phyloP scores from a whole-genome alignment of 2,329 filamentous ascomycete species.

The Trichoderma atroviride region DNA sequence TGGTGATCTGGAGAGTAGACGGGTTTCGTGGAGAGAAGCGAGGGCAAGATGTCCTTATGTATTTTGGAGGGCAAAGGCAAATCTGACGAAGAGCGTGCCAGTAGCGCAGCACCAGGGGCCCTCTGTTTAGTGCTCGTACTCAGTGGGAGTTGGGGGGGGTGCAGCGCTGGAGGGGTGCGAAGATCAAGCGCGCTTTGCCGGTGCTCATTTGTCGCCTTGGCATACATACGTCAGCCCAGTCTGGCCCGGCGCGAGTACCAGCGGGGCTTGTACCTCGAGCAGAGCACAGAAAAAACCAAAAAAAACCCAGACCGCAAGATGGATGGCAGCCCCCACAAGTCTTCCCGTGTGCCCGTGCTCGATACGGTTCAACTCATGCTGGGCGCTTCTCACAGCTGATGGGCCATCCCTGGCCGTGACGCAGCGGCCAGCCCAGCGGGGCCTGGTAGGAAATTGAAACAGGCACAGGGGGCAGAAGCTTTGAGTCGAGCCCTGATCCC shows the following conservation, averaged over 20 bases:
- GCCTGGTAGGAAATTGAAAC: constrained; percentile 32
- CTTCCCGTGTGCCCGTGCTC: constrained; percentile 25
- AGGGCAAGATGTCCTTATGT: constrained; percentile 36
- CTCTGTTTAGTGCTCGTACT: background rate
- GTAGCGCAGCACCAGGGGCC: constrained; percentile 15
- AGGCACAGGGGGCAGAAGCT: constrained; percentile 23
- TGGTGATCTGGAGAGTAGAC: constrained; percentile 23
- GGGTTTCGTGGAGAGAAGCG: constrained; percentile 22
- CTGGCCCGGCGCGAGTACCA: constrained; percentile 15
- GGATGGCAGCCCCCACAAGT: constrained; percentile 21
- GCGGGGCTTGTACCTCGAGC: constrained; percentile 26
- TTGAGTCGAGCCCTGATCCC: constrained; percentile 22
- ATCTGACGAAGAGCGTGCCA: constrained; percentile 35
- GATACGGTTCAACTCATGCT: constrained; percentile 15
- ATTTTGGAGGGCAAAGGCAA: constrained; percentile 36
- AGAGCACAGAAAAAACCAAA: background rate
- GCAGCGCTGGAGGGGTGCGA: background rate
- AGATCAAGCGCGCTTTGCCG: background rate
- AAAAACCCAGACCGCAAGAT: constrained; percentile 26
- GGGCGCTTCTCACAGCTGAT: constrained; percentile 22
- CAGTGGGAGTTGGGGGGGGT: background rate
- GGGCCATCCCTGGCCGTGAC: constrained; percentile 22
- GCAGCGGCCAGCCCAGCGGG: constrained; percentile 29
- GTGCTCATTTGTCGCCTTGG: background rate
- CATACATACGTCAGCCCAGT: constrained; percentile 28